Evolutionary conservation across 2,329 filamentous ascomycete species (phyloP).

Genomic region (Fusarium nodosum): DNA sequence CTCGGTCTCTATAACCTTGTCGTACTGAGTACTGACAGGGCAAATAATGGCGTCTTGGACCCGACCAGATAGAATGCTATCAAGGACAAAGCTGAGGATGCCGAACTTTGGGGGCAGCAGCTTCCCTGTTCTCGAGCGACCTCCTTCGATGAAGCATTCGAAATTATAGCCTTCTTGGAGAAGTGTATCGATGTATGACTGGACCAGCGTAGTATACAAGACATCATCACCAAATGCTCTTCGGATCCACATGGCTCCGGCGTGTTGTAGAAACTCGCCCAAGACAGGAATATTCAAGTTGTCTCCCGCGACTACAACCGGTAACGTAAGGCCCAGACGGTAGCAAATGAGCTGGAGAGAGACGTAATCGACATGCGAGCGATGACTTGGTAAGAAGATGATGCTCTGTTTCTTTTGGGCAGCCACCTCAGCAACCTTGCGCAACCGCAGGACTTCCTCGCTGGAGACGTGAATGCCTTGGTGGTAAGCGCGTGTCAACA

Average conservation of each 20-base stretch:
- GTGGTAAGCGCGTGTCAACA: constrained; percentile 93
- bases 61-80: constrained; percentile 88
- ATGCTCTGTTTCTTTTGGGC: constrained; percentile 92
- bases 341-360: constrained; percentile 96
- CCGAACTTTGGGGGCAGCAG: constrained; percentile 95
- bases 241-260: constrained; percentile 97
- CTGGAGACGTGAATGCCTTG: constrained; percentile 97
- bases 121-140: constrained; percentile 92
- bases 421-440: constrained; percentile 85
- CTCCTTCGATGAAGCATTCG: constrained; percentile 97
- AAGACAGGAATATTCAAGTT: constrained; percentile 96
- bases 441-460: constrained; percentile 87
- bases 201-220: constrained; percentile 91
- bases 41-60: constrained; percentile 94
- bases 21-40: constrained; percentile 96
- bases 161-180: constrained; percentile 93
- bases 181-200: constrained; percentile 94
- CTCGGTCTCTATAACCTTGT: constrained; percentile 98
- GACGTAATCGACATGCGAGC: constrained; percentile 96
- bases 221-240: constrained; percentile 92
- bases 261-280: constrained; percentile 91
- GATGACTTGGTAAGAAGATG: constrained; percentile 93
- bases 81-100: constrained; percentile 90
- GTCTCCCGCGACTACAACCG: constrained; percentile 93
- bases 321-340: constrained; percentile 86